Conservation (phyloP, 1,284 basidiomycete genomes). For the Golubevia sp. region DNA sequence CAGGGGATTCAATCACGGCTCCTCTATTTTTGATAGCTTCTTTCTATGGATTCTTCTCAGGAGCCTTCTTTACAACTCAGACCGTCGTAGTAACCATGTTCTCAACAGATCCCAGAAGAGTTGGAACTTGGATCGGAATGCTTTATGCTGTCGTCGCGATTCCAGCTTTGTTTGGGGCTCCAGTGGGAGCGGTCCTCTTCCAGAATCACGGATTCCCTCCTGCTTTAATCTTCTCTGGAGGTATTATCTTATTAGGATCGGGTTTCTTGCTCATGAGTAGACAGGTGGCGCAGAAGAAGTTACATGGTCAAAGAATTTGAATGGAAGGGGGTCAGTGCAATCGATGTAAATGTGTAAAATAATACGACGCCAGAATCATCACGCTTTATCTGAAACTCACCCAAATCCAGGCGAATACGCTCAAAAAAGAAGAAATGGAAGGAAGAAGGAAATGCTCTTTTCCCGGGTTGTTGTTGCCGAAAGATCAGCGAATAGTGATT, state of each 20-base stretch:
- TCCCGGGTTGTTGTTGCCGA: too few species aligned
- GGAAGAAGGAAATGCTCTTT: too few species aligned
- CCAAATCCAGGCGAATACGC: too few species aligned
- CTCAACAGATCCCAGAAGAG: slow-evolving; percentile 8
- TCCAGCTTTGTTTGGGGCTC: slow-evolving; percentile 13
- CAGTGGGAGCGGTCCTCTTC: slow-evolving; percentile 11
- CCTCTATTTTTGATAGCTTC: slow-evolving; percentile 8
- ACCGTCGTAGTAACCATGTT: slow-evolving; percentile 8
- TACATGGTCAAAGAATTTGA: too few species aligned
- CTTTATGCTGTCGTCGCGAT: slow-evolving; percentile 11
- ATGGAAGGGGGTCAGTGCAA: too few species aligned
- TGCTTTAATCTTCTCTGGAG: slow-evolving; percentile 8
- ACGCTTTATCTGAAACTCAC: too few species aligned
- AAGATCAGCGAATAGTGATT: too few species aligned
- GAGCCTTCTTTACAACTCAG: slow-evolving; percentile 13
- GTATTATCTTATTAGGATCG: slow-evolving; percentile 7
- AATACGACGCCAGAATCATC: too few species aligned
- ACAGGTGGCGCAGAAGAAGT: background rate
- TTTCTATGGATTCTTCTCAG: slow-evolving; percentile 9
- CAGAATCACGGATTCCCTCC: slow-evolving; percentile 9
- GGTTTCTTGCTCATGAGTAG: slow-evolving; percentile 10
- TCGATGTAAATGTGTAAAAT: too few species aligned
- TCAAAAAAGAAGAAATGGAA: too few species aligned
- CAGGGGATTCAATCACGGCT: slow-evolving; percentile 5
- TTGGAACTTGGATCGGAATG: slow-evolving; percentile 16